Evolutionary conservation across 75 land plant species (phyloP), one percentile per base, ranked within the genome.

Genomic region (Adiantum capillusveneris): DNA sequence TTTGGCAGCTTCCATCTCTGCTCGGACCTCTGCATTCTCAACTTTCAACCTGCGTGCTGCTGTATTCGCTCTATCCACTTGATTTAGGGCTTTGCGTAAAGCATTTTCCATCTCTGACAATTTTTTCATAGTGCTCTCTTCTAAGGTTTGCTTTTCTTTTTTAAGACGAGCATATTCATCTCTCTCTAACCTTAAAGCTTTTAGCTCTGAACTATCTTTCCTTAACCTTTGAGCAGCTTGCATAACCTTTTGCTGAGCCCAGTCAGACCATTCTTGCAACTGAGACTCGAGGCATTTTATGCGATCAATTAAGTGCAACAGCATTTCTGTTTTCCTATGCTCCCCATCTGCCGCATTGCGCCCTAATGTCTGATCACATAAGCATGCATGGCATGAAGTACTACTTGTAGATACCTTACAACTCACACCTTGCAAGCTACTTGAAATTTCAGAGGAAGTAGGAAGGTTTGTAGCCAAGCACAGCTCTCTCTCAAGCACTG

Each of bases 161-260:
- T 75, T 81, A 2, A 82, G 72, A 20, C 86, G 79, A 7, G 56
- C 67, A 14, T 60, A 81, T 56, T 91, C 97, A 25, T 87, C 92
- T 49, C 72, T 81, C 50, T 84, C 93, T 65, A 73, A 76, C 76
- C 83, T 81, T 19, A 91, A 73, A 5, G 74, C 60, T 62, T 91
- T 85, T n/a, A 91, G 81, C 68, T 91, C 97, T 48, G 71, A 74
- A 28, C 75, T 78, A 54, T 91, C 97, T 72, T 91, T 91, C 42
- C 81, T 61, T 25, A 91, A 68, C 66, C 88, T 64, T 2, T 74
- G 81, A 44, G 97, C 84, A 68, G 92, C 92, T 63, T 91, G 97
- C 91, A 91, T 84, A 2, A 91, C 92, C 62, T 87, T 91, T 45
- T 81, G 85, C 57, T 85, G 84, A 2, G 88, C 97, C 97, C 97